Evolutionary conservation across 768 basidiomycete species (phyloP).

Genomic region (Serendipita sp.): DNA sequence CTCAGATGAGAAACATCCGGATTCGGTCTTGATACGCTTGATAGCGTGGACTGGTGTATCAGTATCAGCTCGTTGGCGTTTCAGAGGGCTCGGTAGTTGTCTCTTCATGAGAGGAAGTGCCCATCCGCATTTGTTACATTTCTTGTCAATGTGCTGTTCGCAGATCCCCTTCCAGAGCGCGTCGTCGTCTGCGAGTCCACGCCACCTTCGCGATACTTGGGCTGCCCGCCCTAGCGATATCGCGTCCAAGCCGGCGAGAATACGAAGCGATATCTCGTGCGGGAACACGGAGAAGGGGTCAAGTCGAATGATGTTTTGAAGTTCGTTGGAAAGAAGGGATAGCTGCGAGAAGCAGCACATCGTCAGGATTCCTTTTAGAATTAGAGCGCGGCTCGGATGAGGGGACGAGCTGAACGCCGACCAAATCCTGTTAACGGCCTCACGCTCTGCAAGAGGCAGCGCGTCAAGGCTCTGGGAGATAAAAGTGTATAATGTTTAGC

Average conservation of each 20-base stretch:
- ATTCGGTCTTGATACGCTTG: constrained; percentile 19
- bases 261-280: constrained; percentile 72
- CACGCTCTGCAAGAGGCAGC: constrained; percentile 69
- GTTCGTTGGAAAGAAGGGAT: constrained; percentile 85
- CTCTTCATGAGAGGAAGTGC: constrained; percentile 83
- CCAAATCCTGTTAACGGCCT: constrained; percentile 86
- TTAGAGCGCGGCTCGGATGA: constrained; percentile 78
- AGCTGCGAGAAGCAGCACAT: constrained; percentile 99
- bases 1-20: constrained; percentile 16
- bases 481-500: background rate
- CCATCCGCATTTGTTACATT: constrained; percentile 95
- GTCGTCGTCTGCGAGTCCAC: constrained; percentile 81
- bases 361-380: constrained; percentile 89
- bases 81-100: constrained; percentile 20
- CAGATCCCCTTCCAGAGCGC: constrained; percentile 92
- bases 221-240: constrained; percentile 86
- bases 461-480: constrained; percentile 69
- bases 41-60: background rate
- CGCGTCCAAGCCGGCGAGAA: constrained; percentile 81
- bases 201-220: constrained; percentile 79
- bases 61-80: constrained; percentile 14
- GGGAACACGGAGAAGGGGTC: constrained; percentile 88
- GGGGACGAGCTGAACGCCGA: constrained; percentile 91
- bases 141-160: constrained; percentile 95
- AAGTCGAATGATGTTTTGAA: constrained; percentile 82